Percentiles rank a stretch among this genome's conserved stretches.
Evolutionary conservation across 441 rosid genomes (phyloP).

Genomic region (Bocquillonia castaneifolia): DNA sequence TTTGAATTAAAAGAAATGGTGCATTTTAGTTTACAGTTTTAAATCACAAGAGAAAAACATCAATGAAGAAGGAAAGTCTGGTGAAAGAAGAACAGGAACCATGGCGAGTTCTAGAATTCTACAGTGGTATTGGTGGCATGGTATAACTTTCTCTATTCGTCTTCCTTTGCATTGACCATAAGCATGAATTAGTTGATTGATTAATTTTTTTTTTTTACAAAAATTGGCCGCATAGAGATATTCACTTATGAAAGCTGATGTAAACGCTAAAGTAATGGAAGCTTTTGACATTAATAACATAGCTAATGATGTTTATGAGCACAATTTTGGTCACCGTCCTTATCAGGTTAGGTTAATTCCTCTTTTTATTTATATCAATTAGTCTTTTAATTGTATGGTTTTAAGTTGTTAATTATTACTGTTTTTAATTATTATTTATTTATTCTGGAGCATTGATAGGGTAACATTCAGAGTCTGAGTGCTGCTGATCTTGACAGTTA

Average conservation of each 20-base stretch:
- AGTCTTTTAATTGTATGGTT: not conserved
- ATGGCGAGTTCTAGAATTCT: constrained; percentile 86
- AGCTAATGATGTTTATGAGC: constrained; percentile 86
- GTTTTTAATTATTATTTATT: not conserved
- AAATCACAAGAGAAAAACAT: not conserved
- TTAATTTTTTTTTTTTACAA: not conserved
- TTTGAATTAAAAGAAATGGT: no score
- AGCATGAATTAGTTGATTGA: not conserved
- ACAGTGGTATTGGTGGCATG: constrained; percentile 91
- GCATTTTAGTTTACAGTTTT: no score
- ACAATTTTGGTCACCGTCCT: constrained; percentile 86
- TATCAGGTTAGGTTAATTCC: constrained; percentile 47
- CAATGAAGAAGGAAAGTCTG: constrained; percentile 45
- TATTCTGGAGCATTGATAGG: constrained; percentile 36
- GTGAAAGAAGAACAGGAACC: constrained; percentile 34
- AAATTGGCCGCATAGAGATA: constrained; percentile 47
- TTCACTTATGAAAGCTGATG: constrained; percentile 55
- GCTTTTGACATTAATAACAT: constrained; percentile 86
- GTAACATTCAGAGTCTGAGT: constrained; percentile 81
- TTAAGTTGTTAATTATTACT: not conserved
- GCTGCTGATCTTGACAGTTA: constrained; percentile 71
- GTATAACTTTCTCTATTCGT: constrained; percentile 27
- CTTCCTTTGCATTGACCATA: not conserved
- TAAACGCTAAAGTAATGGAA: constrained; percentile 55
- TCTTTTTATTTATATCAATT: not conserved